Conservation (phyloP, 176 grass and related monocot species). For the Eleusine coracana region DNA sequence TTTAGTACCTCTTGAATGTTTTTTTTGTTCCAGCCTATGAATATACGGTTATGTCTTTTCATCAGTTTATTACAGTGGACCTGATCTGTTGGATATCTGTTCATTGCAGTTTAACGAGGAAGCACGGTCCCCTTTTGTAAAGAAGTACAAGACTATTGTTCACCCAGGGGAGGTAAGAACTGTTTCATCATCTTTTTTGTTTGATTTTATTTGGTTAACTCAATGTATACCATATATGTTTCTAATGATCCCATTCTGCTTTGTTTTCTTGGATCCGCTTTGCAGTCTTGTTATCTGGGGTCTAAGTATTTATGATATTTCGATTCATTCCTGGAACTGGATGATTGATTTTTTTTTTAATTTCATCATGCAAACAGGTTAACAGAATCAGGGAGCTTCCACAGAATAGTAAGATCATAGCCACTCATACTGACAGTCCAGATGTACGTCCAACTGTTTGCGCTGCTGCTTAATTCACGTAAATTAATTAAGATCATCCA, state of each 20-base stretch:
- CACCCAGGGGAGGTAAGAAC: conserved; percentile 92
- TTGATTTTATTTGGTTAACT: conserved; percentile 9
- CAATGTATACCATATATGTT: neutral
- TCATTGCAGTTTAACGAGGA: conserved; percentile 81
- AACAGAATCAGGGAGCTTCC: conserved; percentile 99
- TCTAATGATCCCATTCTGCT: neutral
- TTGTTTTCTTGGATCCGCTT: neutral
- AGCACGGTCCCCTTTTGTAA: conserved; percentile 85
- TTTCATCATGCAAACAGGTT: conserved; percentile 57
- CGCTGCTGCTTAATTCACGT: conserved; percentile 21
- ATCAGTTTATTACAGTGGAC: neutral
- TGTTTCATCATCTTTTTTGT: neutral
- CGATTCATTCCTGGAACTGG: neutral
- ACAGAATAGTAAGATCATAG: conserved; percentile 88
- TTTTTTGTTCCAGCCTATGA: neutral
- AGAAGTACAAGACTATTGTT: conserved; percentile 94
- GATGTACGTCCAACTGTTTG: conserved; percentile 59
- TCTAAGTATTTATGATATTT: neutral
- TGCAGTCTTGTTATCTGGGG: neutral
- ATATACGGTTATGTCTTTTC: neutral
- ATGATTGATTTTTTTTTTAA: conserved; percentile 9
- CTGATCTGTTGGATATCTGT: conserved; percentile 15
- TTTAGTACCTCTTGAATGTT: neutral
- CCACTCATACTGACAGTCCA: conserved; percentile 95
- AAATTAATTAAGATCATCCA: neutral